Evolutionary conservation across 805 yeast species (phyloP).

Genomic region (Wickerhamiella allomyrinae): DNA sequence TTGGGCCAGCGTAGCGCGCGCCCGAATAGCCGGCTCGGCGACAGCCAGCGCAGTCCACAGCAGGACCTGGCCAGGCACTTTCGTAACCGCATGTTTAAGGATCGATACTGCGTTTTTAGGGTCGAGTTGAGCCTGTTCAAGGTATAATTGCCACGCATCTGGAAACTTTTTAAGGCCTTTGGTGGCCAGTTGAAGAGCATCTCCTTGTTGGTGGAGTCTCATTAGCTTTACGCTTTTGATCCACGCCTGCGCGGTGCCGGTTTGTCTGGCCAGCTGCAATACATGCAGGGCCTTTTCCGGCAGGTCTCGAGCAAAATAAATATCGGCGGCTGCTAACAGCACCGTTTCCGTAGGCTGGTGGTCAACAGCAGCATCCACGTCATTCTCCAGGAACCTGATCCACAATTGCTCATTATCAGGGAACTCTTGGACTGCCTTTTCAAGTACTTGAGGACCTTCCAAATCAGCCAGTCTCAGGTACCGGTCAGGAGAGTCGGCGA

Average conservation of each 20-base stretch:
- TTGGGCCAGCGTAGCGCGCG: neutral
- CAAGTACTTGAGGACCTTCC: neutral
- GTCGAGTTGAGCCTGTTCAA: conserved; percentile 49
- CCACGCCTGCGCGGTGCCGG: neutral
- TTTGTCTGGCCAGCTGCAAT: neutral
- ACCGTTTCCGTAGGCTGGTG: neutral
- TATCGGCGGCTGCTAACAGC: neutral
- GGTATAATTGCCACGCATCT: conserved; percentile 35
- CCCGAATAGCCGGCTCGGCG: conserved; percentile 22
- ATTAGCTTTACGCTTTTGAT: neutral
- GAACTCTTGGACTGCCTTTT: conserved; percentile 53
- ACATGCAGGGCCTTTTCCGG: neutral
- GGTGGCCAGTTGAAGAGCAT: conserved; percentile 31
- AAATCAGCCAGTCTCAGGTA: neutral
- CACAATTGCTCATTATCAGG: conserved; percentile 55
- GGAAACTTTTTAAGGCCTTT: conserved; percentile 39
- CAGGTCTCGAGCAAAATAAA: neutral
- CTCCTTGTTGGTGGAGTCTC: conserved; percentile 12
- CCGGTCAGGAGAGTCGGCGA: neutral
- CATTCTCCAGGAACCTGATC: conserved; percentile 38
- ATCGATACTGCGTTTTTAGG: conserved; percentile 35
- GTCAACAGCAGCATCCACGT: neutral
- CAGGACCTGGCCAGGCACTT: conserved; percentile 29
- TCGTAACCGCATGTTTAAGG: conserved; percentile 17
- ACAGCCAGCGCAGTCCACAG: conserved; percentile 45